These are phyloP conservation scores for Graphium sp. DNA, from an alignment of 2,329 filamentous ascomycete genomes.

Conservation along the genomic window DNA sequence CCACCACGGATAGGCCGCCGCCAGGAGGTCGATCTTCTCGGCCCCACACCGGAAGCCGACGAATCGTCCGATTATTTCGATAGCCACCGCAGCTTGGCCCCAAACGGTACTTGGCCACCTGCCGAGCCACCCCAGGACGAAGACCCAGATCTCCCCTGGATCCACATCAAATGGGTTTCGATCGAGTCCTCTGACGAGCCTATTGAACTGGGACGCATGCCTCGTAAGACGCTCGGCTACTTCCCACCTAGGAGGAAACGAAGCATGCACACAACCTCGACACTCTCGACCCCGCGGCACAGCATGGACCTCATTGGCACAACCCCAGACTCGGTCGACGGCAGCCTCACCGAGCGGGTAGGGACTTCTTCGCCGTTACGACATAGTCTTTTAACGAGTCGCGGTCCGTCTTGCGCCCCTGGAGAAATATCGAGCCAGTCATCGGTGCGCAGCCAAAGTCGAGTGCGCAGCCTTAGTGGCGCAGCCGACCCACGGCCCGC, in stretches of 20 bases:
- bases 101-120: too few species aligned
- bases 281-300: constrained; percentile 48
- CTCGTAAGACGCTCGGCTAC: constrained; percentile 68
- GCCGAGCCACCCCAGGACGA: too few species aligned
- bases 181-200: constrained; percentile 53
- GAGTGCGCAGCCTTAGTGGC: constrained; percentile 16
- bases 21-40: constrained; percentile 31
- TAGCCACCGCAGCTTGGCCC: too few species aligned
- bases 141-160: constrained; percentile 49
- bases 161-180: constrained; percentile 77
- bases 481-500: constrained; percentile 23
- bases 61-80: too few species aligned
- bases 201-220: constrained; percentile 73
- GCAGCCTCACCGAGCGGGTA: neutral
- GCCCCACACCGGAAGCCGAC: constrained; percentile 24
- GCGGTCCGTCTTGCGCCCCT: constrained; percentile 9
- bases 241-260: constrained; percentile 86
- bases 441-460: constrained; percentile 16
- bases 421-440: constrained; percentile 12
- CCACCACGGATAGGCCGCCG: constrained; percentile 13
- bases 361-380: constrained; percentile 18
- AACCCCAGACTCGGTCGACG: constrained; percentile 17
- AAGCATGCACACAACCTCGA: constrained; percentile 51
- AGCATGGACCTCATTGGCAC: constrained; percentile 42
- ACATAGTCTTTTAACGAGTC: constrained; percentile 21